These are phyloP conservation scores for Penicillium sp. DNA, from an alignment of 2,329 filamentous ascomycete species.

Conservation along the genomic window DNA sequence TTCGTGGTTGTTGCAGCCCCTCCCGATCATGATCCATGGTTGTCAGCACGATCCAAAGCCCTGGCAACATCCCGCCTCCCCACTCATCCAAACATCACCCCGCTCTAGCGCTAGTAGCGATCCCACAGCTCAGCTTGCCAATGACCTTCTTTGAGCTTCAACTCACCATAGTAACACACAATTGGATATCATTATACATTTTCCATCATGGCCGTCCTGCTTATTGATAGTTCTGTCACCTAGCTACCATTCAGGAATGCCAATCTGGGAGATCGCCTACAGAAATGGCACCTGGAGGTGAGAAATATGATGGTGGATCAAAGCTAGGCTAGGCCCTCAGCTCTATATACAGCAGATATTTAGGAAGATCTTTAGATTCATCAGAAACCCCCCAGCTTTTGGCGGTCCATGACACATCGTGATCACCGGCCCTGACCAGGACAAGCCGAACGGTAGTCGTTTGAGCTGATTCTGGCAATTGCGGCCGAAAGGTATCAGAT, in stretches of 20 bases:
- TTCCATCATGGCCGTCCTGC: no score
- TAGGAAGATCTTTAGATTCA: not conserved
- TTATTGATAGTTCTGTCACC: not conserved
- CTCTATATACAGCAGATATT: not conserved
- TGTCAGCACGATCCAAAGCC: not conserved
- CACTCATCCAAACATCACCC: not conserved
- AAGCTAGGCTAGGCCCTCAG: not conserved
- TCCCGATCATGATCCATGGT: slow-evolving; percentile 3
- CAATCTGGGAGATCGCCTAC: not conserved
- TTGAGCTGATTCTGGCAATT: no score
- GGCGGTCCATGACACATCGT: not conserved
- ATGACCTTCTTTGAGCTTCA: not conserved
- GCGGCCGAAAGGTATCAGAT: no score
- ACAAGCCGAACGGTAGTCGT: no score
- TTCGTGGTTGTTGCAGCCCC: not conserved
- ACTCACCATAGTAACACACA: not conserved
- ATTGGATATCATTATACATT: not conserved
- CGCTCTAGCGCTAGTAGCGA: not conserved
- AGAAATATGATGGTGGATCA: not conserved
- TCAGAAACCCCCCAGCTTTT: not conserved
- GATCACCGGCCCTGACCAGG: not conserved
- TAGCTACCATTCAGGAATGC: not conserved
- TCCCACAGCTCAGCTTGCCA: not conserved
- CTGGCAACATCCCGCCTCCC: slow-evolving; percentile 7
- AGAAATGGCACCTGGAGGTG: not conserved